Percentiles rank a stretch among this genome's conserved stretches.
Conservation (phyloP, 1,284 basidiomycete species). For the Leccinum fallax region DNA sequence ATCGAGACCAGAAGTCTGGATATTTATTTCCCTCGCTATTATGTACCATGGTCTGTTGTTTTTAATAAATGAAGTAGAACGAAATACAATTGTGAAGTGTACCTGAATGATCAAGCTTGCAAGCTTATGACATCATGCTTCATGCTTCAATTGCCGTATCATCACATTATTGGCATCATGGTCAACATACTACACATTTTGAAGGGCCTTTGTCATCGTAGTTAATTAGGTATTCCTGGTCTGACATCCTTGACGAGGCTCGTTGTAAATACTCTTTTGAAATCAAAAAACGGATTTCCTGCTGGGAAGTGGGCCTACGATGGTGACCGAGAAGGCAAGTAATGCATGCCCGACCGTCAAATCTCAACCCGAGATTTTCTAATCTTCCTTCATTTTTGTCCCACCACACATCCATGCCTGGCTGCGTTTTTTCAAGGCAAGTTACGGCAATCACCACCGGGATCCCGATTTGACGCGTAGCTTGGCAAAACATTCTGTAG, state of each 20-base stretch:
- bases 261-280: slow-evolving; percentile 7
- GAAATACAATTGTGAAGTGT: slow-evolving; percentile 7
- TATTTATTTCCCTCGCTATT: background rate
- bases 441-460: slow-evolving; percentile 35
- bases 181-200: slow-evolving; percentile 21
- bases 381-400: slow-evolving; percentile 23
- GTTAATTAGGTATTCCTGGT: slow-evolving; percentile 12
- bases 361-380: slow-evolving; percentile 14
- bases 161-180: background rate
- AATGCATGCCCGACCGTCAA: slow-evolving; percentile 31
- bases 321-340: slow-evolving; percentile 23
- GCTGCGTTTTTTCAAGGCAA: slow-evolving; percentile 26
- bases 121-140: too few species aligned
- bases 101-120: background rate
- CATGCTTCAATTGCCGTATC: background rate
- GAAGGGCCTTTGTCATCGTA: background rate
- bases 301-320: slow-evolving; percentile 19
- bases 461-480: slow-evolving; percentile 17
- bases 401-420: slow-evolving; percentile 38
- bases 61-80: background rate
- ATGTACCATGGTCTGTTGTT: slow-evolving; percentile 16
- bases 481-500: slow-evolving; percentile 22
- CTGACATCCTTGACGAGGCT: background rate
- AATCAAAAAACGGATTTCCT: slow-evolving; percentile 18
- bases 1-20: background rate